Percentiles rank a stretch among this genome's conserved stretches.
Evolutionary conservation across 106 monocot species (phyloP).

Genomic region (Platanthera zijinensis): DNA sequence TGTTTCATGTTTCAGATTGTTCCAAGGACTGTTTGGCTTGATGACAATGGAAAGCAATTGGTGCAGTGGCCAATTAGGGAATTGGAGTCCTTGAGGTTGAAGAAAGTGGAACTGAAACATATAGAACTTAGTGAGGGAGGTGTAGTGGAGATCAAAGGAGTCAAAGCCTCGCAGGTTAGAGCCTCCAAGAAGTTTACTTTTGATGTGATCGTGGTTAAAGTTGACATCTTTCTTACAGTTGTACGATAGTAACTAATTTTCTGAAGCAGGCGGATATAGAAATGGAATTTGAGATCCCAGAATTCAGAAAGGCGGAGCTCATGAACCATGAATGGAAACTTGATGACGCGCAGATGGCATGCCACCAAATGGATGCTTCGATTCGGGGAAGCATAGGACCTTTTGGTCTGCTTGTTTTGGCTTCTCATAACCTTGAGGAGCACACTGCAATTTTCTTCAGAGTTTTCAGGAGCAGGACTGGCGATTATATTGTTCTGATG

Average conservation of each 20-base stretch:
- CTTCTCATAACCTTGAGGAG: slow-evolving; percentile 35
- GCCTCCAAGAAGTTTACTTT: neutral
- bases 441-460: slow-evolving; percentile 48
- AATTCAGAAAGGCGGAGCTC: slow-evolving; percentile 37
- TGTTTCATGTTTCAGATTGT: slow-evolving; percentile 30
- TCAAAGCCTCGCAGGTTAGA: slow-evolving; percentile 40
- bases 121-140: slow-evolving; percentile 21
- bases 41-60: slow-evolving; percentile 38
- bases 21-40: slow-evolving; percentile 64
- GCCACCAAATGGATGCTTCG: slow-evolving; percentile 16
- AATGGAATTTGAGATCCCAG: slow-evolving; percentile 44
- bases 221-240: neutral
- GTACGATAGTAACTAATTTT: neutral
- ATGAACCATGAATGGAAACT: slow-evolving; percentile 24
- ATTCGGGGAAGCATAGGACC: slow-evolving; percentile 37
- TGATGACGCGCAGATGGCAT: slow-evolving; percentile 27
- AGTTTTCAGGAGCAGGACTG: slow-evolving; percentile 24
- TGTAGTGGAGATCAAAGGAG: slow-evolving; percentile 28
- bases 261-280: slow-evolving; percentile 64
- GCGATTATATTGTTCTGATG: slow-evolving; percentile 26
- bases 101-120: slow-evolving; percentile 18
- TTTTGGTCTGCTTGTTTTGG: slow-evolving; percentile 47
- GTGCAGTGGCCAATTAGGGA: slow-evolving; percentile 79
- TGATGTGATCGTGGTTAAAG: neutral
- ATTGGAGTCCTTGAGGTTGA: slow-evolving; percentile 52